Evolutionary conservation across 2,329 filamentous ascomycete species (phyloP), one percentile per base, ranked within the genome.

Genomic region (Nectriaceae sp.): DNA sequence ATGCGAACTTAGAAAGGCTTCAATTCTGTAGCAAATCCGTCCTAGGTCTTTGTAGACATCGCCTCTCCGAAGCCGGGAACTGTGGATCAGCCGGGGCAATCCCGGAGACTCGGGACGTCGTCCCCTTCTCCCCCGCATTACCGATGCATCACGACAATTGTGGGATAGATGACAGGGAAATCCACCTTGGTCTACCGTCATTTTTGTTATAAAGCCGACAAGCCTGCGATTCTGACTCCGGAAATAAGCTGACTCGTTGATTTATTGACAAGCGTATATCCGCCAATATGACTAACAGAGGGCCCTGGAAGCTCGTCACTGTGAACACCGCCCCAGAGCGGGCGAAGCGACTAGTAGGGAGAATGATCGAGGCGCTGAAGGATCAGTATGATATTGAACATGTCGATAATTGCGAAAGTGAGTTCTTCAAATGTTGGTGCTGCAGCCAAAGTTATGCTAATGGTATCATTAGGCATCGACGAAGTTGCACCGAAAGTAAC

Each of bases 311-410:
- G 57, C 76, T 88, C 11, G 78, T 87, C 22, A 88, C 83, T 2
- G 83, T 88, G 55, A 88, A 88, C 69, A 87, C 79, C 2, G 82
- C 79, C 2, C 84, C 85, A 1, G 84, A 86, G 53, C 75, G 84
- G 47, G 85, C 85, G 26, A 80, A 82, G 68, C 69, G 73, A 6
- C 67, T 89, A 26, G 79, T 87, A 58, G 84, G 84, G 11, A 75
- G 80, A 0, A 67, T 89, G 29, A 75, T 79, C 13, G 81, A 85
- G 47, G 77, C 75, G 8, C 66, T 89, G 26, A 84, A 83, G 62
- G 83, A 86, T 46, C 70, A 70, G 38, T 88, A 87, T 66, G 81
- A 76, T 2, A 87, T 89, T 55, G 71, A 78, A 40, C 75, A 88
- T 63, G 74, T 79, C 29, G 82, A 73, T 29, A 88, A 89, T 63